Evolutionary conservation across 2,329 filamentous ascomycete genomes (phyloP).

Genomic region (Ophiocordyceps camponoti-leonardi): DNA sequence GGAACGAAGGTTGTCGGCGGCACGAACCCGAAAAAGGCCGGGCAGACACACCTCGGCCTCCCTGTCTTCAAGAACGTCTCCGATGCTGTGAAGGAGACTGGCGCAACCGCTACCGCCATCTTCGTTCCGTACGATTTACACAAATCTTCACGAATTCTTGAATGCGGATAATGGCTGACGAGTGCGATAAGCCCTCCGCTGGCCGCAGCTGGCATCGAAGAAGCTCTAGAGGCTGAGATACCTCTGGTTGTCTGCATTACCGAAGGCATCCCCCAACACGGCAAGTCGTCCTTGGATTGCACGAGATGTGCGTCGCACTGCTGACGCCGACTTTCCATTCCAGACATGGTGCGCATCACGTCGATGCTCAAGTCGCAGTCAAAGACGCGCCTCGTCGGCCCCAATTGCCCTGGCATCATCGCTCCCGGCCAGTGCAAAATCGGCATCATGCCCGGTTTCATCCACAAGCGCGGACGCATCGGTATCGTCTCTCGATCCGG

Average conservation of each 20-base stretch:
- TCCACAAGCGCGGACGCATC: slow-evolving; percentile 98
- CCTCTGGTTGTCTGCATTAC: slow-evolving; percentile 95
- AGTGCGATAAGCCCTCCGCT: slow-evolving; percentile 54
- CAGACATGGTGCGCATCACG: slow-evolving; percentile 98
- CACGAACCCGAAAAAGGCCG: slow-evolving; percentile 98
- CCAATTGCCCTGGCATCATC: slow-evolving; percentile 98
- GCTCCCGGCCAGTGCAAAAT: slow-evolving; percentile 96
- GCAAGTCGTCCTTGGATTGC: slow-evolving; percentile 31
- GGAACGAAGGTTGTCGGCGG: slow-evolving; percentile 95
- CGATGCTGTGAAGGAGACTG: slow-evolving; percentile 79
- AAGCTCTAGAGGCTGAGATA: slow-evolving; percentile 85
- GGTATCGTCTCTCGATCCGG: slow-evolving; percentile 97
- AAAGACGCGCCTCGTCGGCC: slow-evolving; percentile 92
- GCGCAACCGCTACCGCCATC: slow-evolving; percentile 81
- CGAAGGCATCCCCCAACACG: slow-evolving; percentile 94
- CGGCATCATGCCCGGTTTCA: slow-evolving; percentile 98
- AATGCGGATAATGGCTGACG: slow-evolving; percentile 3
- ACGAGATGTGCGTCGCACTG: slow-evolving; percentile 1
- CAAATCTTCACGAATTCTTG: neutral
- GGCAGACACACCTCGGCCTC: slow-evolving; percentile 70
- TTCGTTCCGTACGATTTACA: slow-evolving; percentile 67
- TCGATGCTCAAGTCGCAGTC: slow-evolving; percentile 92
- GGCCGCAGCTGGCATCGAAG: slow-evolving; percentile 89
- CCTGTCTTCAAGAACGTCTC: slow-evolving; percentile 84
- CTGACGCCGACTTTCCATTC: slow-evolving; percentile 2